phyloP scores from a whole-genome alignment of 305 asterid genomes.

The Fraxinus sp. region DNA sequence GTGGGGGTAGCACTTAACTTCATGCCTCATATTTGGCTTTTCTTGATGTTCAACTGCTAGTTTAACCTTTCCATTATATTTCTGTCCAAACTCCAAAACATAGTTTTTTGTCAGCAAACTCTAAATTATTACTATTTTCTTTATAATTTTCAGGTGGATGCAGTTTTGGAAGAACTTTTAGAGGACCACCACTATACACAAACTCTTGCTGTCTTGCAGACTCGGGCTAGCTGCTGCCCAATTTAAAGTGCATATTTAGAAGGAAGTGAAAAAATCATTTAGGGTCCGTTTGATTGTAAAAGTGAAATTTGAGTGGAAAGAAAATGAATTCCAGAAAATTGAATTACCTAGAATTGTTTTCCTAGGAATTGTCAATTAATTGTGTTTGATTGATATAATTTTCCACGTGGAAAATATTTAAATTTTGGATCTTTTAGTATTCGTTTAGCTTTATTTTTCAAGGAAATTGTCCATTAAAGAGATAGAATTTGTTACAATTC shows the following conservation, averaged over 20 bases:
- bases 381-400: too few relatives aligned
- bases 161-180: conserved; percentile 22
- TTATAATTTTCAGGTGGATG: neutral
- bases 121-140: neutral
- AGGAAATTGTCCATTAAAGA: too few relatives aligned
- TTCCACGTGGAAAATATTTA: too few relatives aligned
- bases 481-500: too few relatives aligned
- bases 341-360: too few relatives aligned
- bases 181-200: conserved; percentile 6
- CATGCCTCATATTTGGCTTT: neutral
- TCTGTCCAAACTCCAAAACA: neutral
- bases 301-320: too few relatives aligned
- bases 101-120: neutral
- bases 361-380: too few relatives aligned
- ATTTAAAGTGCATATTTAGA: conserved; percentile 8
- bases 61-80: neutral
- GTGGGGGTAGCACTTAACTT: neutral
- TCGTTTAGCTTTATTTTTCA: too few relatives aligned
- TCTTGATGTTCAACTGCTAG: neutral
- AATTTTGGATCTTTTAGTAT: too few relatives aligned
- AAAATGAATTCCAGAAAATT: too few relatives aligned
- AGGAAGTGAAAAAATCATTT: neutral
- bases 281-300: too few relatives aligned
- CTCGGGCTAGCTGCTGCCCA: neutral
- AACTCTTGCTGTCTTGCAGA: neutral